Base-by-base conservation (phyloP, 345 rosid species). In the Cardamine chenopodiifolia region DNA sequence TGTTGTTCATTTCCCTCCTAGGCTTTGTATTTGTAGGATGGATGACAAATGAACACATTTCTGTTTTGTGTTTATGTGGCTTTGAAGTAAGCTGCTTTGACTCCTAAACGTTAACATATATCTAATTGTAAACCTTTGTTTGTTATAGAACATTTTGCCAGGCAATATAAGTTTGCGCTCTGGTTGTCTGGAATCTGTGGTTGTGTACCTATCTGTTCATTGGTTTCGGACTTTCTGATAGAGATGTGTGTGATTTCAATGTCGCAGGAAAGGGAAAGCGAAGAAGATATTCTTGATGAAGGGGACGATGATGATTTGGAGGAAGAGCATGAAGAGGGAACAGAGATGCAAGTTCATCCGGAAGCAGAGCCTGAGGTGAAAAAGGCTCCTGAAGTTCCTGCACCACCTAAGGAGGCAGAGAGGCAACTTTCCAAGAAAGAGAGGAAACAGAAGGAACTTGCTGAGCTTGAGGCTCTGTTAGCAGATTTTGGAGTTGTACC, bases 351-450 rank as follows among this genome's bases (percentile, higher is more conserved):
- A 20, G 82, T 69, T 29, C 82, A 68, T 49, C 75, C 68, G 12
- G 83, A 73, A 12, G 76, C 61, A n/a, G 96, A 87, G 79, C 86
- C 86, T 28, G 80, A 68, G 60, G 88, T 55, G 49, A 80, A 71
- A 82, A 86, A 78, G 78, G 61, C 82, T 65, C 75, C 85, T 61
- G 91, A 81, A 78, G 84, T 58, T 78, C 78, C 88, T 78, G 79
- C 76, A 15, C 80, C 75, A 23, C 83, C 83, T 15, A 92, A 87
- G 77, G 96, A 92, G 70, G 53, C 92, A 66, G 98, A 90, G 67
- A 92, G 88, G 72, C 96, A 92, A 48, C 98, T 92, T 66, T 90
- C 98, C 2, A 92, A 92, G 78, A 92, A 90, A 79, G 98, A 92
- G 83, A 80, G 73, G 83, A 92, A 90, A 74, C 90, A 88, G 81